phyloP scores from a whole-genome alignment of 2,329 filamentous ascomycete genomes.

The Ceratocystis albifundus region DNA sequence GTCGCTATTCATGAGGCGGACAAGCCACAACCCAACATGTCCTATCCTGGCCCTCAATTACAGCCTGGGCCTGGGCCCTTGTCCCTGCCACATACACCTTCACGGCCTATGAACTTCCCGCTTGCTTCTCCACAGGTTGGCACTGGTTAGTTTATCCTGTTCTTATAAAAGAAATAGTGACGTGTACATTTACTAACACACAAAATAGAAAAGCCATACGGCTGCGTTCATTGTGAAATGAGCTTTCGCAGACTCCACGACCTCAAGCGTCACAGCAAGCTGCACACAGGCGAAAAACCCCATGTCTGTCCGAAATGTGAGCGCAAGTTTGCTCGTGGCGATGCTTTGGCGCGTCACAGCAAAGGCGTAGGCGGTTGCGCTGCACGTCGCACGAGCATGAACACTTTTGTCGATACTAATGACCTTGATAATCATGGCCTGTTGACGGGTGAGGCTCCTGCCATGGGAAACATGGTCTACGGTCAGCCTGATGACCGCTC shows the following conservation, averaged over 20 bases:
- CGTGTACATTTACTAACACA: not conserved
- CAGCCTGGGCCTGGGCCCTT: constrained; percentile 30
- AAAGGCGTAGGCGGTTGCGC: constrained; percentile 94
- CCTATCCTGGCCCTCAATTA: constrained; percentile 42
- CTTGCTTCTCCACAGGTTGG: constrained; percentile 33
- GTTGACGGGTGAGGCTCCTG: constrained; percentile 42
- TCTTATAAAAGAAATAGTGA: not conserved
- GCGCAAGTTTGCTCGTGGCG: constrained; percentile 85
- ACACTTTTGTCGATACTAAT: constrained; percentile 68
- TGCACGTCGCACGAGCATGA: constrained; percentile 75
- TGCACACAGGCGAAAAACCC: constrained; percentile 91
- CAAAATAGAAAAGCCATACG: constrained; percentile 71
- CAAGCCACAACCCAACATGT: constrained; percentile 42
- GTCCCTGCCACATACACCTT: constrained; percentile 36
- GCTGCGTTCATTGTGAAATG: constrained; percentile 85
- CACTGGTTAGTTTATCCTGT: constrained; percentile 15
- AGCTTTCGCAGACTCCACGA: constrained; percentile 89
- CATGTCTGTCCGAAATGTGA: constrained; percentile 93
- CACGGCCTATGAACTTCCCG: constrained; percentile 47
- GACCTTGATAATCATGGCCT: constrained; percentile 49
- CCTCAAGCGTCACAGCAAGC: constrained; percentile 87
- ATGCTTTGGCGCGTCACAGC: constrained; percentile 86
- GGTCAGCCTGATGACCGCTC: constrained; percentile 40
- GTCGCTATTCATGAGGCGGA: constrained; percentile 18
- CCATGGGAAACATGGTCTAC: constrained; percentile 34